Percentiles rank a stretch among this genome's conserved stretches.
Evolutionary conservation across 495 filamentous ascomycete genomes (phyloP).

Genomic region (Podospora tetraspora): DNA sequence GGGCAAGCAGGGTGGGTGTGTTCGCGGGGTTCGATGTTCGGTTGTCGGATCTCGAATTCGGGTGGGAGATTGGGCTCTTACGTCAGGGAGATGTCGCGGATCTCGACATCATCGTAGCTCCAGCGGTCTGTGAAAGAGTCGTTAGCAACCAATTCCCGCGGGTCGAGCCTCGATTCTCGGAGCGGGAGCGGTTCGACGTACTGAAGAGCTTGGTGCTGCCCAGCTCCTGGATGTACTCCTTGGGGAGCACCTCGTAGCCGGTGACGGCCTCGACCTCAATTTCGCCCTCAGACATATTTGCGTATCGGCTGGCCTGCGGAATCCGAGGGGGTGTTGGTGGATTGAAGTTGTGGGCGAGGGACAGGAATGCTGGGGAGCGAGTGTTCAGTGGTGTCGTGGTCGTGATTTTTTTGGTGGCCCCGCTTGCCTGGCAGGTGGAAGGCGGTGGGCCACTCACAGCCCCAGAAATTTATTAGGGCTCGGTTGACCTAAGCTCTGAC

Average conservation of each 20-base stretch:
- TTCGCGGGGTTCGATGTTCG: background rate
- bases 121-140: slow-evolving; percentile 32
- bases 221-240: slow-evolving; percentile 86
- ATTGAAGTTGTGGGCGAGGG: slow-evolving; percentile 26
- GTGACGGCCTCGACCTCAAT: slow-evolving; percentile 78
- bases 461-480: slow-evolving; percentile 32
- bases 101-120: slow-evolving; percentile 99
- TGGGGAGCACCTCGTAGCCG: slow-evolving; percentile 80
- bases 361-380: slow-evolving; percentile 21
- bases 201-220: slow-evolving; percentile 96
- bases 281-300: slow-evolving; percentile 94
- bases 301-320: slow-evolving; percentile 23
- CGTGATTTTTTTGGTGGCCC: slow-evolving; percentile 40
- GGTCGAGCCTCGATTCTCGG: background rate
- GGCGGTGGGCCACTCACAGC: slow-evolving; percentile 27
- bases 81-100: slow-evolving; percentile 99
- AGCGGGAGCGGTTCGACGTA: slow-evolving; percentile 26
- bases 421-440: slow-evolving; percentile 25
- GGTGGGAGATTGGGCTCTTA: slow-evolving; percentile 50
- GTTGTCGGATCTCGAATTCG: background rate
- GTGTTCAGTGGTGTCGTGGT: slow-evolving; percentile 25
- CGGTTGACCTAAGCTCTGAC: slow-evolving; percentile 34
- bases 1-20: background rate
- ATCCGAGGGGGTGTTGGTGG: slow-evolving; percentile 24
- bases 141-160: slow-evolving; percentile 25